phyloP scores from a whole-genome alignment of 345 rosid species.

The Geranium brycei region DNA sequence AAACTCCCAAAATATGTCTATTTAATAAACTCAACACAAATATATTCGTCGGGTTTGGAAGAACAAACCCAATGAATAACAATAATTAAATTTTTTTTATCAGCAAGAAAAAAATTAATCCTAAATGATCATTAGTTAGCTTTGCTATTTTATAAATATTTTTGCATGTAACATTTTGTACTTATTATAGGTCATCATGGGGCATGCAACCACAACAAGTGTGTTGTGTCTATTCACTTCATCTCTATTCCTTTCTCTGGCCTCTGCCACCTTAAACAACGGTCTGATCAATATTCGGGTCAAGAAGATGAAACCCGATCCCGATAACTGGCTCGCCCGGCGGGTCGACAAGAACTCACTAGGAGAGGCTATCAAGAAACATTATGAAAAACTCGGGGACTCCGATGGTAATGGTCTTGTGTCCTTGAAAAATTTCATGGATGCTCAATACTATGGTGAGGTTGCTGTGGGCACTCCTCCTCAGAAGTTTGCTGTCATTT shows the following conservation, averaged over 20 bases:
- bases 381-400: slow-evolving; percentile 26
- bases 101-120: too few relatives aligned
- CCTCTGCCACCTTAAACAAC: slow-evolving; percentile 25
- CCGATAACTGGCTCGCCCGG: slow-evolving; percentile 35
- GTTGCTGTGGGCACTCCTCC: slow-evolving; percentile 75
- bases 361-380: slow-evolving; percentile 24
- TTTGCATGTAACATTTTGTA: too few relatives aligned
- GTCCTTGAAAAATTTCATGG: slow-evolving; percentile 59
- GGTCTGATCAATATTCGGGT: slow-evolving; percentile 55
- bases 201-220: slow-evolving; percentile 10
- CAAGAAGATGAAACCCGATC: slow-evolving; percentile 53
- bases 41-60: too few relatives aligned
- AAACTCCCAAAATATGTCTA: too few relatives aligned
- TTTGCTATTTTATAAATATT: too few relatives aligned
- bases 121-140: too few relatives aligned
- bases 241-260: slow-evolving; percentile 21
- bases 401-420: slow-evolving; percentile 42
- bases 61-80: too few relatives aligned
- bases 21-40: too few relatives aligned
- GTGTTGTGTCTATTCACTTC: slow-evolving; percentile 21
- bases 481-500: slow-evolving; percentile 73
- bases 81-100: too few relatives aligned
- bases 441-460: slow-evolving; percentile 93
- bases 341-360: slow-evolving; percentile 21
- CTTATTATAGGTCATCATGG: slow-evolving; percentile 16